Base-by-base conservation (phyloP, 139 green algal genomes). In the Coelastrella sp. region DNA sequence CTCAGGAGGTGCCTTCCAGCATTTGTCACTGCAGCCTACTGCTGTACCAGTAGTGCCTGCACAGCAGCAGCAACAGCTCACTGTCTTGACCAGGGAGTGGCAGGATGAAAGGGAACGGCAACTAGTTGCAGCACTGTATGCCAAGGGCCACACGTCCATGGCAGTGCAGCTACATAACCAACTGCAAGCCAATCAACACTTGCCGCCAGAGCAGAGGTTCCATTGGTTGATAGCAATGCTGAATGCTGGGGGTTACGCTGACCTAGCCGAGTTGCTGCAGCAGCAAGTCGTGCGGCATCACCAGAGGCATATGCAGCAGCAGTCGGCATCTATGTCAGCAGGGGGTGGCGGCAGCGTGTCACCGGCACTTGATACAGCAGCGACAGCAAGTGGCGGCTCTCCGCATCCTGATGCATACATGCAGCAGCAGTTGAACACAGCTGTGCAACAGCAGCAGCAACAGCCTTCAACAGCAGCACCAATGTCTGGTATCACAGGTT, bases 41-140 rank as follows among this genome's bases (percentile, higher is more conserved):
- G 27, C 72, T 25, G 72, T 27, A 3, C 72, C 63, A n/a, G 25
- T 43, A 21, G 43, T 41, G 43, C 72, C 63, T 11, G 43, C 37
- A 19, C 73, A 17, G 51, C 77, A 84, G 60, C 60, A 64, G 38
- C 78, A 76, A 30, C 78, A 84, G 78, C 60, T 51, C 17, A 38
- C 38, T 2, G 41, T 63, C 30, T 27, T 75, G 15, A 64, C 78
- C 1, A 45, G 78, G 6, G 78, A 84, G 62, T 75, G 78, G 78
- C 78, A 84, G 30, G 78, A 84, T 62, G 78, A 84, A 43, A 40
- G 78, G 37, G 78, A 84, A 53, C 78, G 78, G 40, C 78, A 84
- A 60, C 38, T 84, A 40, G 62, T 84, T 1, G 78, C 78, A 30
- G 78, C 78, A 19, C 62, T 84, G 25, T 84, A 84, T 75, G 60